Conservation (phyloP, 2,329 filamentous ascomycete genomes). For the Verticillium zaregamsianum region DNA sequence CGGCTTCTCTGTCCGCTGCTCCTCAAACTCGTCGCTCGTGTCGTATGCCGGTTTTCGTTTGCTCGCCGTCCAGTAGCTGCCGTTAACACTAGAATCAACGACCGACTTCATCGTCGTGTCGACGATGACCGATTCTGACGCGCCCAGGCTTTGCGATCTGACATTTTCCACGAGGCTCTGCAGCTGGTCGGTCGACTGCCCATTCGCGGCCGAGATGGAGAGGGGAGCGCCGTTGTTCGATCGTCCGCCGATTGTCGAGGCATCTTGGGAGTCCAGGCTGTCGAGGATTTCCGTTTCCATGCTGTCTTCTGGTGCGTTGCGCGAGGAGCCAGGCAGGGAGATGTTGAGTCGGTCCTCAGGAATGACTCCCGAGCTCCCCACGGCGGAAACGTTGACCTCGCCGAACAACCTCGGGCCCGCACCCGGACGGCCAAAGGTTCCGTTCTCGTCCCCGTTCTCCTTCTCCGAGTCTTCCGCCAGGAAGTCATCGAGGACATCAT, state of each 20-base stretch:
- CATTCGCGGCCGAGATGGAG: conserved; percentile 22
- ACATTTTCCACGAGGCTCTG: conserved; percentile 48
- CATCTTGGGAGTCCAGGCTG: conserved; percentile 42
- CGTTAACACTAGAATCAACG: conserved; percentile 2
- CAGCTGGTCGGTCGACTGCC: conserved; percentile 44
- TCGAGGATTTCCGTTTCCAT: conserved; percentile 38
- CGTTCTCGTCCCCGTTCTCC: conserved; percentile 75
- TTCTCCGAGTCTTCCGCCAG: conserved; percentile 70
- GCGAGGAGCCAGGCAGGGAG: conserved; percentile 26
- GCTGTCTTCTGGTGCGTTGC: conserved; percentile 29
- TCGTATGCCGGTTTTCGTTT: conserved; percentile 50
- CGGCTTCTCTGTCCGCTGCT: conserved; percentile 31
- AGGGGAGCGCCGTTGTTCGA: conserved; percentile 4
- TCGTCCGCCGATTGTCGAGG: conserved; percentile 3
- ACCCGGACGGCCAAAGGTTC: conserved; percentile 54
- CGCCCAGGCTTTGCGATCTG: conserved; percentile 52
- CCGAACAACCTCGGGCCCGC: conserved; percentile 46
- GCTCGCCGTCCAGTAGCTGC: conserved; percentile 42
- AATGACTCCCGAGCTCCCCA: conserved; percentile 50
- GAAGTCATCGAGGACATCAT: conserved; percentile 37
- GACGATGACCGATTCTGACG: conserved; percentile 39
- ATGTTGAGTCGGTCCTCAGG: conserved; percentile 45
- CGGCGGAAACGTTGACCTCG: conserved; percentile 48
- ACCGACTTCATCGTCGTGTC: conserved; percentile 18
- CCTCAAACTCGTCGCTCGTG: conserved; percentile 47